Evolutionary conservation across 495 filamentous ascomycete genomes (phyloP).

Genomic region (Choiromyces venosus): DNA sequence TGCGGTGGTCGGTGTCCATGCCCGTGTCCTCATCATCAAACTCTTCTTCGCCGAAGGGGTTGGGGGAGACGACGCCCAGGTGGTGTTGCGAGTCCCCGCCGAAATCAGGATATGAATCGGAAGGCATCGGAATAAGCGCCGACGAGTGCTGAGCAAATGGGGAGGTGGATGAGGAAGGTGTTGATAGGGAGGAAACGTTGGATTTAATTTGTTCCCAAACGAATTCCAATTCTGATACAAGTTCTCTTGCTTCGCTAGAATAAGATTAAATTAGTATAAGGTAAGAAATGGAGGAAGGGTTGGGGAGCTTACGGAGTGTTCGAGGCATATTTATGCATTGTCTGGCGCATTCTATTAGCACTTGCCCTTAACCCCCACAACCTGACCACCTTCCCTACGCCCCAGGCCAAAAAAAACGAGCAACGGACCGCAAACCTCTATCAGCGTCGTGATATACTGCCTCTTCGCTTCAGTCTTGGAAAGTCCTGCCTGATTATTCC

Average conservation of each 20-base stretch:
- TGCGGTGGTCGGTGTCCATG: constrained; percentile 41
- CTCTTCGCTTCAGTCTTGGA: constrained; percentile 89
- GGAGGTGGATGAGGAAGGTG: constrained; percentile 46
- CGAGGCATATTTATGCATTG: constrained; percentile 88
- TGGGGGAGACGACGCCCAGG: constrained; percentile 32
- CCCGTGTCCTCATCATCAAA: constrained; percentile 51
- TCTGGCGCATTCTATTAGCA: constrained; percentile 42
- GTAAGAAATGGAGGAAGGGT: neutral
- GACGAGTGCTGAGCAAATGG: neutral
- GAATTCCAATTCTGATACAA: constrained; percentile 93
- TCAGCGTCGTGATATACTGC: constrained; percentile 83
- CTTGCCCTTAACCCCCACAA: neutral
- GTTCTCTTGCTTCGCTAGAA: constrained; percentile 66
- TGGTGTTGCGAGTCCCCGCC: constrained; percentile 4
- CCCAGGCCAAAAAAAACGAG: constrained; percentile 5
- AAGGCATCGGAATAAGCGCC: neutral
- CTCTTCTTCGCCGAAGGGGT: constrained; percentile 44
- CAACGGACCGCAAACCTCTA: constrained; percentile 52
- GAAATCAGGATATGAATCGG: neutral
- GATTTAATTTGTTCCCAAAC: constrained; percentile 97
- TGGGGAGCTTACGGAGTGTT: constrained; percentile 57
- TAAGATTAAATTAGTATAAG: constrained; percentile 7
- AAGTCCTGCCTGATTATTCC: constrained; percentile 75
- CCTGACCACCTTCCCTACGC: neutral
- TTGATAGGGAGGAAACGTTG: constrained; percentile 61